Base-by-base conservation (phyloP, 441 rosid genomes). In the Cnidoscolus chayamansa region DNA sequence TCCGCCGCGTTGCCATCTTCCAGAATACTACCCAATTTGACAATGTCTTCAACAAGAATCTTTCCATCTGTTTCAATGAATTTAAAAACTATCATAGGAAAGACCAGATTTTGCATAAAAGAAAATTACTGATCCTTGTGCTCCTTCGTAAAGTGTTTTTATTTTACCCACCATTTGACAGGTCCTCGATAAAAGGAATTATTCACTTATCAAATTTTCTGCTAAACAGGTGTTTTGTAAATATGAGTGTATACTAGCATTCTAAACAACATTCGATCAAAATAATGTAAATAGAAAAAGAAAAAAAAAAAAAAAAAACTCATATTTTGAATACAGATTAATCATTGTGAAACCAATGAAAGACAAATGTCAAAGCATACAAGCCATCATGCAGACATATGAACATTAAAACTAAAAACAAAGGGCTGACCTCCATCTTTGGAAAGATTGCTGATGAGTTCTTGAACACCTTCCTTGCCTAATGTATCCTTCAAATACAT, bases 41-140 rank as follows among this genome's bases (percentile, higher is more conserved):
- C 90, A 59, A 93, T 93, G 84, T 93, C 98, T 80, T 93, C 96
- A 67, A 93, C 94, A 48, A 88, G 90, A 71, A 93, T 91, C 85
- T 91, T 93, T 74, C 98, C 98, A 76, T 93, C 98, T 90, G 79
- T 79, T 25, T 67, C 72, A 75, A 71, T 72, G 56, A 75, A 65
- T 15, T 48, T 7, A 65, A 35, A 35, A 35, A 35, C 5, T 35
- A 35, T 35, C 4, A 35, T 4, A 35, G 5, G 40, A 4, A 4
- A 35, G 40, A 35, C 40, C 40, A 35, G 40, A 35, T 35, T 35
- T 35, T 35, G 4, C 40, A 35, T 25, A 25, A 25, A 25, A 25
- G 25, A 25, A 25, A 25, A 25, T 25, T 25, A 25, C 25, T 25
- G 25, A 25, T 25, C 25, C 25, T 25, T 25, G 25, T 25, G 25